A percentile compares a stretch with the other conserved stretches of the same genome.
Conservation (phyloP, 2,329 filamentous ascomycete species). For the Fusarium setosum region DNA sequence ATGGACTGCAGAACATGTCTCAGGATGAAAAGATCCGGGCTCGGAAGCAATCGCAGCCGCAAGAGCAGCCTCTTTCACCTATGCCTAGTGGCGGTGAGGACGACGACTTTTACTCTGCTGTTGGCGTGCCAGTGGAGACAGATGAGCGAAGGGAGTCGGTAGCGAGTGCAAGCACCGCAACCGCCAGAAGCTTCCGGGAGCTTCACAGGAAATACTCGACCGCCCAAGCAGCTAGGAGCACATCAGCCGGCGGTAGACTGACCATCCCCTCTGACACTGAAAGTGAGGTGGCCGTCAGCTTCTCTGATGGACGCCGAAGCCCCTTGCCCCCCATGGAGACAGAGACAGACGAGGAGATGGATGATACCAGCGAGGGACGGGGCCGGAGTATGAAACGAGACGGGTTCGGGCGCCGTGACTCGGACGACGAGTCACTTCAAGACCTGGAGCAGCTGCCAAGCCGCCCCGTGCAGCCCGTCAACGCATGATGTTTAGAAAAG, state of each 20-base stretch:
- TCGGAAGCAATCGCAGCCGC: constrained; percentile 63
- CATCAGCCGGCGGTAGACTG: constrained; percentile 54
- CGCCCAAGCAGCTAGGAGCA: constrained; percentile 58
- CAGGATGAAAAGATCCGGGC: constrained; percentile 78
- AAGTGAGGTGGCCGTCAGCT: constrained; percentile 69
- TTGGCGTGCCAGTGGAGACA: constrained; percentile 57
- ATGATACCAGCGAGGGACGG: constrained; percentile 22
- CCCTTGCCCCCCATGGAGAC: constrained; percentile 65
- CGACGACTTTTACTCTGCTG: constrained; percentile 65
- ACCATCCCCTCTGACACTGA: constrained; percentile 67
- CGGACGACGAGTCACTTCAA: constrained; percentile 43
- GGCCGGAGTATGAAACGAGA: constrained; percentile 42
- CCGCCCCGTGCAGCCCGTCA: constrained; percentile 47
- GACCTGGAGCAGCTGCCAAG: constrained; percentile 45
- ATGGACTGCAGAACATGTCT: constrained; percentile 85
- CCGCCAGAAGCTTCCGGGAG: constrained; percentile 73
- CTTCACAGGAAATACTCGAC: constrained; percentile 70
- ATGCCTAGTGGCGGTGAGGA: constrained; percentile 49
- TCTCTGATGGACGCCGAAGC: constrained; percentile 68
- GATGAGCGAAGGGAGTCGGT: constrained; percentile 68
- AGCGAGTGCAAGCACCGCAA: constrained; percentile 74
- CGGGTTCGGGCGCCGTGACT: constrained; percentile 42
- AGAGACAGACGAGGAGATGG: constrained; percentile 47
- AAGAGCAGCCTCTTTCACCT: constrained; percentile 52
- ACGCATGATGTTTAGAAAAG: constrained; percentile 43